Base-by-base conservation (phyloP, 768 basidiomycete genomes). In the Mycena kentingensis region DNA sequence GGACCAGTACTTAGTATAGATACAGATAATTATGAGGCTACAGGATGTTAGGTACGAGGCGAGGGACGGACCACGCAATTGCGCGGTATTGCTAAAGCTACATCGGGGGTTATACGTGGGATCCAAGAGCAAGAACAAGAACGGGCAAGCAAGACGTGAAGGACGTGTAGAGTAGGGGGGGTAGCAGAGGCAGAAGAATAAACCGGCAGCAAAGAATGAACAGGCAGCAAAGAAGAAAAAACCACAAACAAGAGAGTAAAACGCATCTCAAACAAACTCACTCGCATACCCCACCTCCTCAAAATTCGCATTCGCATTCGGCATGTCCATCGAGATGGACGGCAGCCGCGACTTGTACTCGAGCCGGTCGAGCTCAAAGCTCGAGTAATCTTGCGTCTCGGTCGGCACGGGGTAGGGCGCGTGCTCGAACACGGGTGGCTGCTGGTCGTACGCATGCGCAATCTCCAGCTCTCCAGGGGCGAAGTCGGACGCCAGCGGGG, bases 1-100 rank as follows among this genome's bases (percentile, higher is more conserved):
- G 44, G 28, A 27, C 16, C 16, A 46, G 3, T 11, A 37, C 36
- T 19, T 53, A 44, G 16, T 58, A 58, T 58, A 58, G 57, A 58
- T 58, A 58, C 57, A 58, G 57, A 58, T 58, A 58, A 58, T 58
- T 58, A 58, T 26, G 36, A 35, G 13, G 37, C 12, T 38, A 19
- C 24, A 36, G 41, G n/a, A 5, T 3, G 47, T 27, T 29, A 34
- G 43, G 36, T 50, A 54, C 28, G 49, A 6, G 41, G 24, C n/a
- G n/a, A 38, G 18, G 22, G 8, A 11, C 16, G 26, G 21, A 26
- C 5, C 21, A n/a, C 46, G 49, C 25, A 19, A 39, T 37, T 55
- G 54, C 44, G 35, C 42, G 41, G 27, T n/a, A 27, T 16, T 2
- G 25, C 55, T 57, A 58, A 46, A 50, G 57, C 57, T 58, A 58